Base-by-base conservation (phyloP, 768 basidiomycete genomes). In the Boletus reticulatus region DNA sequence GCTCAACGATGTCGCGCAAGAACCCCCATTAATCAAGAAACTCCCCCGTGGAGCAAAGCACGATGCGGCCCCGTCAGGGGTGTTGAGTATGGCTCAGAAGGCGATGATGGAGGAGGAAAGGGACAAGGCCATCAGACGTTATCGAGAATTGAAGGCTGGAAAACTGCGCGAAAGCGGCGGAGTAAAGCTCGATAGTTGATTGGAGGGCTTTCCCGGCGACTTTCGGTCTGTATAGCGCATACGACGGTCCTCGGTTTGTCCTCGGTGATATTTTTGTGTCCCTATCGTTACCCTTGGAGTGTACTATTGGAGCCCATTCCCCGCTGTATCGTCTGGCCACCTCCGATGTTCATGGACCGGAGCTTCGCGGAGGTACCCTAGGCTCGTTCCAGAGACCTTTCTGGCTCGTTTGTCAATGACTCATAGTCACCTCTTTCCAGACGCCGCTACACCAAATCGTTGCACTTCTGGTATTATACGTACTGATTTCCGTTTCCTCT, bases 51-150 rank as follows among this genome's bases (percentile, higher is more conserved):
- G 80, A 29, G 78, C 72, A 13, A 58, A 55, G 59, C 62, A 43
- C 46, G 63, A 48, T 48, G 55, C 63, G 64, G 55, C 73, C 76
- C 63, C 65, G 58, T 50, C 55, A 41, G 79, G 78, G 4, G 78
- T 88, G 9, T 60, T 92, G 31, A 87, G 85, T 29, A 84, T 90
- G 80, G 84, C 86, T 14, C 88, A 91, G 73, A 85, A 83, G 66
- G 76, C 77, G 7, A 84, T 89, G 84, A 84, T 93, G 81, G 88
- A 88, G 63, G 75, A 77, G 50, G 89, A 92, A 68, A 78, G 90
- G 58, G 84, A 88, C 62, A 84, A 80, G 56, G 88, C 73, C 20
- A 85, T 93, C 56, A 72, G 70, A 64, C 76, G 79, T 51, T 92
- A 91, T 68, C 74, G 90, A 56, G 80, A 85, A 69, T 63, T 92